Evolutionary conservation across 768 basidiomycete genomes (phyloP), one percentile per base, ranked within the genome.

Genomic region (Boletus vinaceobasis): DNA sequence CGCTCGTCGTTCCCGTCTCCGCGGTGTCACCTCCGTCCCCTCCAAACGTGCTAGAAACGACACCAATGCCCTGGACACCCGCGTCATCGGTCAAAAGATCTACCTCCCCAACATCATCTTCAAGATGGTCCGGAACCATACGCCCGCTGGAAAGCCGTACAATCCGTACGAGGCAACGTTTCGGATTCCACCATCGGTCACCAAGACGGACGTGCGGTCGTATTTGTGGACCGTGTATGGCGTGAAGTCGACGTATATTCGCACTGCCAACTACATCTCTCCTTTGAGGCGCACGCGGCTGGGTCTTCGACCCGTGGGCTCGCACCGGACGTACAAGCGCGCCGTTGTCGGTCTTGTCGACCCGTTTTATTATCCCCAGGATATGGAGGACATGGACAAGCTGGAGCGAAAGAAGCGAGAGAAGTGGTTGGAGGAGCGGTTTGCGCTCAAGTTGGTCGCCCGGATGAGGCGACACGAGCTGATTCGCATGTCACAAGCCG

Each of bases 161-260:
- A 95, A 98, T 58, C 93, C 94, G 1, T 93, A 88, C 75, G 88
- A 93, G 70, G 94, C 93, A 9, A 98, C 94, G 3, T 96, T 98
- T 76, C 90, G 92, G 52, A 79, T 96, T 38, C 88, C 93, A n/a
- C 82, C 84, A 58, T 87, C 84, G 40, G 78, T 95, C 72, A 97
- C 93, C 40, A 98, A 98, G 74, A 90, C 88, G 53, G 94, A 98
- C 73, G 75, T 98, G 36, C 86, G 93, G 38, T 87, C 88, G 0
- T 93, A 96, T 68, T 82, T 98, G 44, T 73, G 74, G 48, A 80
- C 92, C 33, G 81, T 87, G n/a, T 98, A 98, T 62, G 90, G 90
- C 57, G 85, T 98, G 43, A 76, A 86, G 65, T 88, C 89, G 55
- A 96, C 93, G 7, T 97, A 95, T 70, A 92, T 98, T 58, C 91